Evolutionary conservation across 176 grass and related monocot species (phyloP).

Genomic region (Ensete glaucum): DNA sequence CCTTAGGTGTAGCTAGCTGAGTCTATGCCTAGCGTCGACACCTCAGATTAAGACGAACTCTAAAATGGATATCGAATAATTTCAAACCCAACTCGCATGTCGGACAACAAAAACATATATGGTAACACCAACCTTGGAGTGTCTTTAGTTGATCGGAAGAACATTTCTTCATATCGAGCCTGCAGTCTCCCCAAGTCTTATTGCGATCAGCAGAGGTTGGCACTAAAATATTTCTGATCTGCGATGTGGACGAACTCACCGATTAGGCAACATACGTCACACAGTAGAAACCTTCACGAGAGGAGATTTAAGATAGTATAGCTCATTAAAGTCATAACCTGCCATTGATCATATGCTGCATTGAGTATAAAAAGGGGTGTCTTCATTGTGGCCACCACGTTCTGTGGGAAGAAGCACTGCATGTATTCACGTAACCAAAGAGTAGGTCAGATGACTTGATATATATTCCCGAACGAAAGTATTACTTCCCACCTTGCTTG

Average conservation of each 20-base stretch:
- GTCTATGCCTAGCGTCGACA: not conserved
- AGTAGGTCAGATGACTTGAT: not conserved
- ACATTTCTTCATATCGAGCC: slow-evolving; percentile 58
- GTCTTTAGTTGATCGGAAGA: slow-evolving; percentile 47
- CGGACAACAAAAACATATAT: not conserved
- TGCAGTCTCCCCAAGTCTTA: slow-evolving; percentile 62
- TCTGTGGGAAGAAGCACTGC: slow-evolving; percentile 97
- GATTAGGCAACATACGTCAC: not conserved
- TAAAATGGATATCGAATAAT: not conserved
- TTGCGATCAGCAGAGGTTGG: slow-evolving; percentile 52
- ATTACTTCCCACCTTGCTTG: slow-evolving; percentile 47
- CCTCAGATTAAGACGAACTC: not conserved
- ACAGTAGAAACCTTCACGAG: too few species aligned
- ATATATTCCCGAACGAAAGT: slow-evolving; percentile 4
- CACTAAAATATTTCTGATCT: slow-evolving; percentile 78
- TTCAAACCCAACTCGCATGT: not conserved
- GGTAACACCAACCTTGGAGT: slow-evolving; percentile 45
- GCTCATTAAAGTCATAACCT: slow-evolving; percentile 31
- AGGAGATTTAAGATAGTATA: not conserved
- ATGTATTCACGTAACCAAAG: slow-evolving; percentile 17
- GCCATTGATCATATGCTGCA: slow-evolving; percentile 90
- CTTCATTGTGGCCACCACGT: slow-evolving; percentile 50
- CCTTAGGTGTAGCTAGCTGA: too few species aligned
- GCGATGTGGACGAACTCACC: not conserved
- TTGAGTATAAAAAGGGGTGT: slow-evolving; percentile 92